Base-by-base conservation (phyloP, 129 eudicot species). In the sunflower (Helianthus annuus) region DNA sequence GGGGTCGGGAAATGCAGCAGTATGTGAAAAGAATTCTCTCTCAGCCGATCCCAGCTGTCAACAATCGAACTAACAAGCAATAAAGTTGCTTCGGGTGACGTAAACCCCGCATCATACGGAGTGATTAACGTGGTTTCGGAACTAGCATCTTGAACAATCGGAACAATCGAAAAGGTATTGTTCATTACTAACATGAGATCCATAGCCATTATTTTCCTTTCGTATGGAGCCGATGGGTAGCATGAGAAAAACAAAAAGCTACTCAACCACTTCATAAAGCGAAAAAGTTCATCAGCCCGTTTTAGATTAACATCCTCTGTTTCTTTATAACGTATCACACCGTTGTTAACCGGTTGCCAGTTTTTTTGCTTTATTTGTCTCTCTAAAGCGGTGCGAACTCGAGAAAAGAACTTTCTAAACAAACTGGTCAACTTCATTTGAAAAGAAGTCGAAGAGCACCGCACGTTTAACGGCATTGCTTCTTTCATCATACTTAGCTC, bases 161-260 rank as follows among this genome's bases (percentile, higher is more conserved):
- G 70, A 13, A 83, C 82, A 60, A 88, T 81, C 59, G 95, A 64
- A 94, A 94, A 95, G 59, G 88, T 85, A 78, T 76, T 88, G 68
- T 85, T 72, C 99, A 91, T 86, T 79, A 85, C 80, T 84, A 90
- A 76, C 34, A 91, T 77, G 63, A 95, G 90, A 76, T 95, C 99
- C 97, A 86, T 95, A 6, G 97, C 97, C 96, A 88, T 90, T 64
- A 84, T 88, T 81, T 95, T 95, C 73, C 99, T 76, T 79, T 95
- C 99, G 71, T 95, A 95, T 52, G 99, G 99, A 64, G 99, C 99
- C 17, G 97, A 95, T 79, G 99, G 97, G 73, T 95, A 95, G 78
- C 96, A 85, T 44, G 99, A 95, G 65, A 88, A 88, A 66, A 83
- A 91, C 76, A 95, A 83, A 79, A 91, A 88, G 66, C 87, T 84